Evolutionary conservation across 139 green algal genomes (phyloP).

Genomic region (Penium margaritaceum): DNA sequence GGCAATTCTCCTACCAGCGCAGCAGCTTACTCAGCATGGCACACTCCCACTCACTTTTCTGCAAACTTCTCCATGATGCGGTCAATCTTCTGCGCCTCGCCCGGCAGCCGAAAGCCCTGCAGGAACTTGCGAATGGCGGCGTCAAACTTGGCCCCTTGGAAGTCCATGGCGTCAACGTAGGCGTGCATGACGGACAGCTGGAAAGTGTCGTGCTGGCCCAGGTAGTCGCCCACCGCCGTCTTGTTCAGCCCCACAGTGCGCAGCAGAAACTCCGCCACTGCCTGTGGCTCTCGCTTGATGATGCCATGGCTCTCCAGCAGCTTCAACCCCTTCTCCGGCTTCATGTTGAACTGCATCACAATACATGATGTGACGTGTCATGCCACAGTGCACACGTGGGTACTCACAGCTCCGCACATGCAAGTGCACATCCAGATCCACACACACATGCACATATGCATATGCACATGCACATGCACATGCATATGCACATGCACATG

Average conservation of each 20-base stretch:
- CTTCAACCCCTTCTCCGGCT: conserved; percentile 84
- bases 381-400: no score
- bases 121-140: conserved; percentile 71
- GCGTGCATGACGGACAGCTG: conserved; percentile 90
- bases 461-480: no score
- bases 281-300: conserved; percentile 16
- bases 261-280: conserved; percentile 40
- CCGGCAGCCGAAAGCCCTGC: conserved; percentile 66
- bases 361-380: neutral
- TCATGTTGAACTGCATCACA: conserved; percentile 78
- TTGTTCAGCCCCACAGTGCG: conserved; percentile 41
- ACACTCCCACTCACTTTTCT: conserved; percentile 64
- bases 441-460: no score
- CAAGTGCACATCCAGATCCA: no score
- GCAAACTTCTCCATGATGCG: conserved; percentile 99
- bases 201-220: conserved; percentile 85
- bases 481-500: no score
- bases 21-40: no score
- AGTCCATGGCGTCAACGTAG: conserved; percentile 90
- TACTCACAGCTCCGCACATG: no score
- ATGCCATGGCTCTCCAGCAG: conserved; percentile 12
- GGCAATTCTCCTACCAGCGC: no score
- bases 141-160: conserved; percentile 77
- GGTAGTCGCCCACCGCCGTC: conserved; percentile 88
- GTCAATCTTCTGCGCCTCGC: conserved; percentile 98